Evolutionary conservation across 345 rosid genomes (phyloP).

Genomic region (Firmiana major): DNA sequence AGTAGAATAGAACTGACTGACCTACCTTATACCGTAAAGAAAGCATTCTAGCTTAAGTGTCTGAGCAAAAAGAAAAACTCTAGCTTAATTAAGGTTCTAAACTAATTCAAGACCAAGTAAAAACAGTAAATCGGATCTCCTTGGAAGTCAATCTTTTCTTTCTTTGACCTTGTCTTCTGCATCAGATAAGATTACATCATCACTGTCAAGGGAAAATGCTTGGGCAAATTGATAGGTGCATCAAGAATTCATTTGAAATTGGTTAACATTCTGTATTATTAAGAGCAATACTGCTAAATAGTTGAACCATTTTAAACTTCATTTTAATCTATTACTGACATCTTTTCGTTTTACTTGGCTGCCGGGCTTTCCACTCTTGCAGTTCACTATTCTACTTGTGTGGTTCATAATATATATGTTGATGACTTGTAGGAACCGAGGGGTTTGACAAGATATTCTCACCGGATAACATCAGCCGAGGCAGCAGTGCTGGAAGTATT

Average conservation of each 20-base stretch:
- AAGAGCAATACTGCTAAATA: background rate
- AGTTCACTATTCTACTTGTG: background rate
- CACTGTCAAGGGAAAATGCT: background rate
- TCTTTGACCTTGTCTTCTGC: background rate
- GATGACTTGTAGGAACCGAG: constrained; percentile 61
- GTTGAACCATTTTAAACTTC: background rate
- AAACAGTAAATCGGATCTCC: background rate
- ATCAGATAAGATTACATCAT: background rate
- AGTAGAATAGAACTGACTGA: background rate
- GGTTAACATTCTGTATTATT: background rate
- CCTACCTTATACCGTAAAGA: background rate
- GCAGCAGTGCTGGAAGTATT: constrained; percentile 36
- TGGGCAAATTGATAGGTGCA: background rate
- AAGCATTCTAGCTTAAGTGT: no score
- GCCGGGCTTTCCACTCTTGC: background rate
- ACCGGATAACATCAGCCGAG: constrained; percentile 43
- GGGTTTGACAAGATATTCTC: constrained; percentile 78
- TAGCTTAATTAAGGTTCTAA: no score
- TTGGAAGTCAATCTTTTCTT: background rate
- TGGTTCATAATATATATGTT: background rate
- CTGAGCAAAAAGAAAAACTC: no score
- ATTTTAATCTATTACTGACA: no score
- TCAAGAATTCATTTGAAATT: background rate
- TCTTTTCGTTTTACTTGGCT: background rate
- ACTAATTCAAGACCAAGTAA: no score